A percentile compares a stretch with the other conserved stretches of the same genome.
phyloP scores from a whole-genome alignment of 176 grass and related monocot genomes.

The Zoysia japonica region DNA sequence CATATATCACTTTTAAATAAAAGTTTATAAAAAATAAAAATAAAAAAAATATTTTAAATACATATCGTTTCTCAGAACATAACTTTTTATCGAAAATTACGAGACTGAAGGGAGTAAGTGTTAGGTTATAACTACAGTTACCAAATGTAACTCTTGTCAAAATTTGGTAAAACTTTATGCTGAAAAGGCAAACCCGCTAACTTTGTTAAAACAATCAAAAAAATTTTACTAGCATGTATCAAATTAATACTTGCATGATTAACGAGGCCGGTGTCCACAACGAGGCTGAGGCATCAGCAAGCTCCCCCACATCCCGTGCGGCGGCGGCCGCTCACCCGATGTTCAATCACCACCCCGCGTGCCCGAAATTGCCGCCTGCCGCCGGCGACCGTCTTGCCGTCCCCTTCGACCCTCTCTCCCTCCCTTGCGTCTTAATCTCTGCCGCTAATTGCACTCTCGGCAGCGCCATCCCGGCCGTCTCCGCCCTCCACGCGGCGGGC shows the following conservation, averaged over 20 bases:
- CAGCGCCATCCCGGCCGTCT: neutral
- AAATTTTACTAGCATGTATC: neutral
- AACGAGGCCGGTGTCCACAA: neutral
- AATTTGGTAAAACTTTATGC: too few relatives aligned
- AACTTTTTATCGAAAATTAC: too few relatives aligned
- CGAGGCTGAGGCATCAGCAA: neutral
- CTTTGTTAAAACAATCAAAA: too few relatives aligned
- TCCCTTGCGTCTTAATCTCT: slow-evolving; percentile 39
- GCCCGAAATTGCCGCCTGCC: slow-evolving; percentile 18
- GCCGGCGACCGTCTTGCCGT: slow-evolving; percentile 32
- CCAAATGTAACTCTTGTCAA: too few relatives aligned
- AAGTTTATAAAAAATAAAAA: too few relatives aligned
- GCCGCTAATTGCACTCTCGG: neutral
- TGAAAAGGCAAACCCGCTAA: too few relatives aligned
- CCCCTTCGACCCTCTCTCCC: slow-evolving; percentile 30
- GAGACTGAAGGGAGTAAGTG: too few relatives aligned
- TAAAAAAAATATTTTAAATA: too few relatives aligned
- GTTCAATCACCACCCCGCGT: neutral
- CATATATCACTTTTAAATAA: too few relatives aligned
- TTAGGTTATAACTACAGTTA: too few relatives aligned
- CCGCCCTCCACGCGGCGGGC: slow-evolving; percentile 54
- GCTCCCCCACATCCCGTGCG: neutral
- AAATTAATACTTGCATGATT: neutral
- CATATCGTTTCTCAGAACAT: too few relatives aligned
- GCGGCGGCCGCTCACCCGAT: slow-evolving; percentile 6